Base-by-base conservation (phyloP, 805 yeast species). In the Lipomyces orientalis region DNA sequence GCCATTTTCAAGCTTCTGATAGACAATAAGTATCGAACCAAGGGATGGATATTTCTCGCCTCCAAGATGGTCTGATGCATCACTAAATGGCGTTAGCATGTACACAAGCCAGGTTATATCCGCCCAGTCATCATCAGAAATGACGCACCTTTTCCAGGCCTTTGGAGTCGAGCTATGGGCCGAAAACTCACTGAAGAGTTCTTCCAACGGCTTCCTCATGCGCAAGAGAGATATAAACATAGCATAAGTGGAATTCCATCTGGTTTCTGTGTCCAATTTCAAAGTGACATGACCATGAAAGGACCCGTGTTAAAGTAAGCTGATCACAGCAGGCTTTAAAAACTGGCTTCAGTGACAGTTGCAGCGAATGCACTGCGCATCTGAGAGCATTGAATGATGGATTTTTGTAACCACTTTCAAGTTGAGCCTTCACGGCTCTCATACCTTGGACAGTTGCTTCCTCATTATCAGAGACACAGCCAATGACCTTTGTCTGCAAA, bases 181-280 rank as follows among this genome's bases (percentile, higher is more conserved):
- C 55, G 7, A 29, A 51, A 51, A 19, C 12, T 51, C 55, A 19
- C 55, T 51, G 55, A 51, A 51, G 55, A 51, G 55, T 49, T 51
- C 55, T 51, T 29, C 55, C 55, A 51, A 51, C 55, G 55, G 55
- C 55, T 51, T 51, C 55, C 55, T 51, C 55, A 51, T 51, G 55
- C 31, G 55, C 55, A 51, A 51, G 55, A 51, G 55, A 51, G 55
- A 22, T 19, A 51, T 51, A 10, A 51, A 51, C 55, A 51, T 51
- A 51, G 55, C 55, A 51, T 51, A 51, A 22, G 55, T 51, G 33
- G 55, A 51, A 51, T 51, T 51, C 55, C 55, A 51, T 51, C 55
- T 51, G 33, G 33, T 51, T 51, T 51, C 55, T 51, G 55, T 51
- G 31, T 51, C 55, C 55, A 51, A 51, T 33, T 51, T 51, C 55